Base-by-base conservation (phyloP, 345 rosid species). In the Microcos paniculata region DNA sequence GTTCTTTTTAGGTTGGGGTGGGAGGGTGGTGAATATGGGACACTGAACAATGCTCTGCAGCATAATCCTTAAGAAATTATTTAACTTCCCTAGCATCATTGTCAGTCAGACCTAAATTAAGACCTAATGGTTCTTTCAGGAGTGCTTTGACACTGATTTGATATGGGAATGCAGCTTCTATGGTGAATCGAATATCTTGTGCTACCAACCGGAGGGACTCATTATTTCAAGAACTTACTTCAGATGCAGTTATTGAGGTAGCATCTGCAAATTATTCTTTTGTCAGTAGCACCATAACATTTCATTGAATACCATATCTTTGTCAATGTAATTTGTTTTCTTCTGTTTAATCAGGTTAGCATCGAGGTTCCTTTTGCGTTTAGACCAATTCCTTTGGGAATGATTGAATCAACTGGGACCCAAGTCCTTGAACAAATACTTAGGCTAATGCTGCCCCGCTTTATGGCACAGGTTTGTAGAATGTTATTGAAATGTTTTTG, bases 241-340 rank as follows among this genome's bases (percentile, higher is more conserved):
- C 98, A 18, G 97, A 95, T 81, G 91, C 97, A 82, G 84, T 91
- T 62, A 95, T 93, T 23, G 96, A 95, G 96, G 99, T 93, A 69
- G 31, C 75, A 6, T 46, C 55, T 55, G 21, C 40, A 24, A 42
- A 57, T 33, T 42, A 73, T 70, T 71, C 45, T 77, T 40, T 31
- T 46, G 40, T 59, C n/a, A 3, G 21, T 64, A 55, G 73, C 52
- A 24, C 68, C 5, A 43, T 40, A 16, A 31, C 16, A 16, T 45
- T 78, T 46, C 43, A 13, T 38, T 35, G 38, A 61, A 6, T 43
- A 33, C 19, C 61, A 70, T 51, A 51, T 67, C 42, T 65, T 45
- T 80, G 70, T 74, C 19, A 49, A 46, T 28, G 23, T 64, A 59
- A 49, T 28, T 69, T 23, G 19, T 33, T 14, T 43, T 77, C 1